Evolutionary conservation across 2,329 filamentous ascomycete genomes (phyloP), one percentile per base, ranked within the genome.

Genomic region (Cercospora zeina): DNA sequence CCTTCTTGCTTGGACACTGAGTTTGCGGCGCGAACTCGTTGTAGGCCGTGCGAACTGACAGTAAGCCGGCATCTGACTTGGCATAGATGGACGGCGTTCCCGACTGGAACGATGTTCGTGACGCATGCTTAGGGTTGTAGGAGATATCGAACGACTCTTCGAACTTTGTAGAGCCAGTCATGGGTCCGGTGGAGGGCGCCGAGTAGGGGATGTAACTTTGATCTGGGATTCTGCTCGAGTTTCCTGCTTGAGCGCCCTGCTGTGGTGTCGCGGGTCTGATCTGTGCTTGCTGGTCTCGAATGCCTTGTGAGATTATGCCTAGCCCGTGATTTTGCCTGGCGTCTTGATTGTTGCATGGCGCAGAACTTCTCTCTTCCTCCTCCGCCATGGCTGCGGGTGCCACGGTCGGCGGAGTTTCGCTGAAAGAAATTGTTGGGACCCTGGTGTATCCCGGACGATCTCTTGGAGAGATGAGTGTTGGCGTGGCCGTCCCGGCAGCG

Each of bases 381-480:
- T 73, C 72, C 19, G 73, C 65, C 7, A 70, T 71, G 33, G 72
- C 66, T 19, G 62, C 65, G 39, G 64, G 67, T 59, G 62, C 63
- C 57, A 54, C 58, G 4, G 67, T 62, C 10, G 63, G 47, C 27
- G 61, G 47, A 56, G 72, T 68, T 19, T 76, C 75, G 58, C 70
- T 69, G 45, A 72, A 70, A 14, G 72, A 69, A 53, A 77, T 73
- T 62, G 73, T 76, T 19, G 71, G 70, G 10, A 77, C 68, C 59
- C 75, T 70, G 30, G 73, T 64, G 62, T 77, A 76, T 36, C 70
- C 73, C 2, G 76, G 73, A 54, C 75, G 71, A 37, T 74, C 72
- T 64, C 68, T 62, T 49, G 62, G 33, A 9, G 69, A 66, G 24
- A 56, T 58, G 16, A 57, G 45, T 2, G 33, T 21, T 36, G 36